These are phyloP conservation scores for Chiua virens DNA, from an alignment of 768 basidiomycete genomes.

Conservation along the genomic window DNA sequence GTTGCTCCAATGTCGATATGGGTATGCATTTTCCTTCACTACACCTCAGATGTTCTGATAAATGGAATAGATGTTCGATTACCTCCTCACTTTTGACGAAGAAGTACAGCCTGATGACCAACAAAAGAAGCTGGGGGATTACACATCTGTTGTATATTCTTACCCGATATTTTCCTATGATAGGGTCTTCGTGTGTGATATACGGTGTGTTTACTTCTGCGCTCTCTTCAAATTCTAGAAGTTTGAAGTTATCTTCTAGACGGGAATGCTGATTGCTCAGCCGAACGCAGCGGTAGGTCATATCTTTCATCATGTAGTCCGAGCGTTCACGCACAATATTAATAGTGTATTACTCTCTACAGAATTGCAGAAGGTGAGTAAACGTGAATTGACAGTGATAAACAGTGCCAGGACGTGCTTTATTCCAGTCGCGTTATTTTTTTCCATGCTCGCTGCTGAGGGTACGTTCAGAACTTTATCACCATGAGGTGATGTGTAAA, in stretches of 20 bases:
- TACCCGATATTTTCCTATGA: conserved; percentile 8
- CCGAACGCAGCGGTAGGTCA: neutral
- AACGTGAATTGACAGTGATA: neutral
- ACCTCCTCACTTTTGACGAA: conserved; percentile 9
- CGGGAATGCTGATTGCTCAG: conserved; percentile 1
- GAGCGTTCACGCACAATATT: neutral
- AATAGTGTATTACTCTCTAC: conserved; percentile 6
- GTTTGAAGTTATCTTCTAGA: too few relatives aligned
- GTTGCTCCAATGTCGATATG: conserved; percentile 12
- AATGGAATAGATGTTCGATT: conserved; percentile 3
- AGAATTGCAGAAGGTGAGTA: conserved; percentile 6
- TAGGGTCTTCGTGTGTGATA: conserved; percentile 1
- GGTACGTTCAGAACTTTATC: neutral
- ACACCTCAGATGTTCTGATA: neutral
- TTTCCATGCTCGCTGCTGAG: conserved; percentile 6
- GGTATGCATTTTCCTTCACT: neutral
- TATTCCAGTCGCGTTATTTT: conserved; percentile 4
- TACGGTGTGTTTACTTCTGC: conserved; percentile 3
- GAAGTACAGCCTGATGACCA: conserved; percentile 9
- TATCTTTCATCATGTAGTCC: neutral
- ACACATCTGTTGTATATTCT: conserved; percentile 7
- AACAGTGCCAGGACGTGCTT: neutral
- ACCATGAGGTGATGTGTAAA: neutral
- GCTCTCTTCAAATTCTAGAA: neutral
- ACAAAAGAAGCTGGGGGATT: conserved; percentile 3